Percentiles rank a stretch among this genome's conserved stretches.
phyloP scores from a whole-genome alignment of 768 basidiomycete genomes.

The Podaxis pistillaris region DNA sequence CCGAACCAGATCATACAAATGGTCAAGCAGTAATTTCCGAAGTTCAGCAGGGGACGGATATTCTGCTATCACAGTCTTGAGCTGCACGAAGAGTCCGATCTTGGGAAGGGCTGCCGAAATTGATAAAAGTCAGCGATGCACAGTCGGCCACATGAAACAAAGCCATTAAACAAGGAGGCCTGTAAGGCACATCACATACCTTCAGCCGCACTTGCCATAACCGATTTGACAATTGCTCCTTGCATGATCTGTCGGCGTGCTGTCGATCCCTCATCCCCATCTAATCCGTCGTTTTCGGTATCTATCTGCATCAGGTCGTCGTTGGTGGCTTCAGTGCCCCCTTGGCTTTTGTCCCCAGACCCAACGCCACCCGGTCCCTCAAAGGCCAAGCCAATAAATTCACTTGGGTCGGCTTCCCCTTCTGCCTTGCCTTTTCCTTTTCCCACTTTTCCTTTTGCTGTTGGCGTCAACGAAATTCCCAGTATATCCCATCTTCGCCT shows the following conservation, averaged over 20 bases:
- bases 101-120: slow-evolving; percentile 36
- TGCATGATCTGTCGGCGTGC: slow-evolving; percentile 70
- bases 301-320: slow-evolving; percentile 31
- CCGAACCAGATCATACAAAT: slow-evolving; percentile 36
- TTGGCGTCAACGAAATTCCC: slow-evolving; percentile 47
- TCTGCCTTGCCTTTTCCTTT: slow-evolving; percentile 30
- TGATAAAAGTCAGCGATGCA: slow-evolving; percentile 17
- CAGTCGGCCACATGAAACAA: background rate
- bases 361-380: slow-evolving; percentile 11
- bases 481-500: slow-evolving; percentile 78
- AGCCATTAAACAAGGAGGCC: slow-evolving; percentile 4
- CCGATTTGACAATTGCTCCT: slow-evolving; percentile 77
- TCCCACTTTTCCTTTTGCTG: slow-evolving; percentile 1
- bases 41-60: slow-evolving; percentile 35
- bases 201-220: slow-evolving; percentile 72
- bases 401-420: slow-evolving; percentile 23
- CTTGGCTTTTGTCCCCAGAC: slow-evolving; percentile 23
- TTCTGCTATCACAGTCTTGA: slow-evolving; percentile 35
- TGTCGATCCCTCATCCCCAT: slow-evolving; percentile 45
- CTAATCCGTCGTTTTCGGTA: slow-evolving; percentile 39
- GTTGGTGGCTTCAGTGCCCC: slow-evolving; percentile 22
- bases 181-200: slow-evolving; percentile 40
- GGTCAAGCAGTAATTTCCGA: slow-evolving; percentile 35
- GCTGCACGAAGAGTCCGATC: slow-evolving; percentile 38
- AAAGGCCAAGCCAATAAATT: slow-evolving; percentile 18